Evolutionary conservation across 768 basidiomycete genomes (phyloP).

Genomic region (Boletus barrowsii): DNA sequence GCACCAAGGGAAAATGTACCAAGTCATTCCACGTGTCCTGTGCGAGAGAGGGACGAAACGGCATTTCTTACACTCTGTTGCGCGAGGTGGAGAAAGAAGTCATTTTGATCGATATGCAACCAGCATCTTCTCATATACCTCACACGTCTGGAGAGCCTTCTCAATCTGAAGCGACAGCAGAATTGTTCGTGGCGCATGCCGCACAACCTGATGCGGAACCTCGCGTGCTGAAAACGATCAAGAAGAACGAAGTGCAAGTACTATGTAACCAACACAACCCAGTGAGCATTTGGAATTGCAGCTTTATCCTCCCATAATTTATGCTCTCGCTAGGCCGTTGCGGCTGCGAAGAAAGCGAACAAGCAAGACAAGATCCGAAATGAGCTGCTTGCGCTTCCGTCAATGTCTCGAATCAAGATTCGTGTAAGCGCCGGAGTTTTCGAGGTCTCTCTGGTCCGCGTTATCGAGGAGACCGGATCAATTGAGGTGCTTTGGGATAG

Average conservation of each 20-base stretch:
- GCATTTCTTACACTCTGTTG: constrained; percentile 59
- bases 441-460: constrained; percentile 75
- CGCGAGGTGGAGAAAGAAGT: constrained; percentile 81
- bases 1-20: constrained; percentile 90
- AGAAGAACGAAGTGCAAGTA: constrained; percentile 70
- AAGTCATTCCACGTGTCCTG: constrained; percentile 94
- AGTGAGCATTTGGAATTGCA: constrained; percentile 44
- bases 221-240: constrained; percentile 60
- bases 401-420: constrained; percentile 78
- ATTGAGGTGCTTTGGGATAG: constrained; percentile 84
- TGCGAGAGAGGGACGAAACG: constrained; percentile 54
- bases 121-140: constrained; percentile 6
- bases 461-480: constrained; percentile 63
- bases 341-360: constrained; percentile 69
- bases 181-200: neutral
- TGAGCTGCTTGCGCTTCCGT: constrained; percentile 66
- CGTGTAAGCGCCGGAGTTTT: constrained; percentile 82
- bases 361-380: constrained; percentile 72
- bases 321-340: constrained; percentile 50
- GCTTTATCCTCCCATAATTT: neutral
- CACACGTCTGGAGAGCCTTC: constrained; percentile 1
- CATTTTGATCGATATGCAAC: constrained; percentile 49
- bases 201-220: constrained; percentile 15
- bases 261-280: constrained; percentile 90
- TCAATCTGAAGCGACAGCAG: neutral